Percentiles rank a stretch among this genome's conserved stretches.
Conservation (phyloP, 2,329 filamentous ascomycete genomes). For the Sporothrix variecibatus region DNA sequence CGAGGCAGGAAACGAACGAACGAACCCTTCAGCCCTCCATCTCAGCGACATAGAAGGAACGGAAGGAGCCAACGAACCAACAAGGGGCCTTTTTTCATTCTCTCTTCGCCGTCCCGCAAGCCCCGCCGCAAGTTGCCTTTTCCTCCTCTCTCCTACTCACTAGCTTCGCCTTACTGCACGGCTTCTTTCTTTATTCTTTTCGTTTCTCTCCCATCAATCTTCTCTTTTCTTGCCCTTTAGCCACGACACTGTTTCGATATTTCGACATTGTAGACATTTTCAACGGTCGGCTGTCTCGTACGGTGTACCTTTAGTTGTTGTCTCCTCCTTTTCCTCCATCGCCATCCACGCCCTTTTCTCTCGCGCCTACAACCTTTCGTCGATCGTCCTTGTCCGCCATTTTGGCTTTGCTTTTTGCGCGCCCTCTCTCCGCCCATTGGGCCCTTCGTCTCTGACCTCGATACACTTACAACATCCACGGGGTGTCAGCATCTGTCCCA, state of each 20-base stretch:
- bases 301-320: background rate
- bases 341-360: too few relatives aligned
- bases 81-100: background rate
- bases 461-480: background rate
- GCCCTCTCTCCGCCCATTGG: background rate
- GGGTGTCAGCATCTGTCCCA: constrained; percentile 7
- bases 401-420: background rate
- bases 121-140: constrained; percentile 10
- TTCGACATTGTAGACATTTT: background rate
- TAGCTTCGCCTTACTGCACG: background rate
- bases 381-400: background rate
- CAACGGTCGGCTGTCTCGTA: background rate
- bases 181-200: background rate
- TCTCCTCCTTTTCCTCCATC: background rate
- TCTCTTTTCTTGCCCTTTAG: background rate
- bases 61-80: background rate
- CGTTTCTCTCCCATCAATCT: background rate
- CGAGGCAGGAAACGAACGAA: constrained; percentile 1
- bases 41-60: background rate
- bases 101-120: background rate
- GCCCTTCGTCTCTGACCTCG: background rate
- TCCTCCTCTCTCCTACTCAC: constrained; percentile 12
- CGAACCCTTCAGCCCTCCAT: background rate
- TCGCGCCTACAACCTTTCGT: background rate
- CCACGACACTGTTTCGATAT: constrained; percentile 13